phyloP scores from a whole-genome alignment of 129 eudicot species.

The Oenanthe sinensis region DNA sequence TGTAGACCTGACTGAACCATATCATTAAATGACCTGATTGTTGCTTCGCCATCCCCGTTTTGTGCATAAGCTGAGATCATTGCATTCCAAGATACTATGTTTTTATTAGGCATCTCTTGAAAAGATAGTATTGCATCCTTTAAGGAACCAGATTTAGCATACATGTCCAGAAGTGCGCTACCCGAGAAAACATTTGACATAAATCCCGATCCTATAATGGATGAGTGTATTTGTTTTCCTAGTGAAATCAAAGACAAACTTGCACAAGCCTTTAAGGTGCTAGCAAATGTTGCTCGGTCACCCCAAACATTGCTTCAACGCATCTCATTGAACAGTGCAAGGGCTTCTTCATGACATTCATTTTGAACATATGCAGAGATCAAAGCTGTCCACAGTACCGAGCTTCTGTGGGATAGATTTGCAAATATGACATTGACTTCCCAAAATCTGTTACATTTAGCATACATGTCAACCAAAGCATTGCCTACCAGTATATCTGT shows the following conservation, averaged over 20 bases:
- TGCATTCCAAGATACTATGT: slow-evolving; percentile 71
- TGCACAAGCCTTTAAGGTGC: slow-evolving; percentile 64
- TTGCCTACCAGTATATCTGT: slow-evolving; percentile 50
- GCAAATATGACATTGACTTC: slow-evolving; percentile 50
- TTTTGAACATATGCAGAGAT: slow-evolving; percentile 62
- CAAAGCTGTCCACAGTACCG: slow-evolving; percentile 84
- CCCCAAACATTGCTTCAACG: slow-evolving; percentile 33
- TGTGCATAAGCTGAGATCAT: slow-evolving; percentile 75
- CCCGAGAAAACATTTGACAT: slow-evolving; percentile 63
- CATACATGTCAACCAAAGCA: slow-evolving; percentile 83
- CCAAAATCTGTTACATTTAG: slow-evolving; percentile 61
- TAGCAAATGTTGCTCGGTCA: slow-evolving; percentile 75
- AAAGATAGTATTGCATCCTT: slow-evolving; percentile 51
- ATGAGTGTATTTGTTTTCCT: slow-evolving; percentile 71
- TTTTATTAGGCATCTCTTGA: slow-evolving; percentile 67
- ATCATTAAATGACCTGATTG: slow-evolving; percentile 47
- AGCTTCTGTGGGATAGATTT: slow-evolving; percentile 29
- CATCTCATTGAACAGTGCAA: slow-evolving; percentile 59
- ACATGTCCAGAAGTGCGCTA: slow-evolving; percentile 70
- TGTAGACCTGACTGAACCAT: slow-evolving; percentile 48
- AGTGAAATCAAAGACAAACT: slow-evolving; percentile 55
- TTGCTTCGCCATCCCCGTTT: slow-evolving; percentile 68
- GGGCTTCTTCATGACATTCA: slow-evolving; percentile 58
- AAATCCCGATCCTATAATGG: slow-evolving; percentile 45
- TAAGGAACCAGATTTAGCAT: slow-evolving; percentile 74